A percentile compares a stretch with the other conserved stretches of the same genome.
phyloP scores from a whole-genome alignment of 2,329 filamentous ascomycete species.

The Aspergillus fumigatus region DNA sequence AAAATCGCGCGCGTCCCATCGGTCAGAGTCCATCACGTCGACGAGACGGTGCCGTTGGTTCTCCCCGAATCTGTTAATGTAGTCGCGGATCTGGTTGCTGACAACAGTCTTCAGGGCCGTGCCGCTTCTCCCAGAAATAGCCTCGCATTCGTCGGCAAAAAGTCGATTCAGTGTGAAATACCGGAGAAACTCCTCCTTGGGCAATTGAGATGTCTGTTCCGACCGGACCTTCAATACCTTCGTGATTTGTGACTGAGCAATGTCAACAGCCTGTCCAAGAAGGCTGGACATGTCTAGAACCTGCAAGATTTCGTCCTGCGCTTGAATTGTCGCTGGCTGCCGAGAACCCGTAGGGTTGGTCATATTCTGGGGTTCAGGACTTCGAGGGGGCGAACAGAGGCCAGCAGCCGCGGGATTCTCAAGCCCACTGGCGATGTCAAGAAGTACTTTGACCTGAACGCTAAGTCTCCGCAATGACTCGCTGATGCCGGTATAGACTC shows the following conservation, averaged over 20 bases:
- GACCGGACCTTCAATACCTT: slow-evolving; percentile 61
- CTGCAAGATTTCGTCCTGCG: slow-evolving; percentile 58
- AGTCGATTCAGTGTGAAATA: slow-evolving; percentile 61
- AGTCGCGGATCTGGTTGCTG: slow-evolving; percentile 59
- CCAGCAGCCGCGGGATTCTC: slow-evolving; percentile 37
- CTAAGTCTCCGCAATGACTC: slow-evolving; percentile 81
- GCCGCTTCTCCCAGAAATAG: slow-evolving; percentile 59
- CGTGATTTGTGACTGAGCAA: slow-evolving; percentile 59
- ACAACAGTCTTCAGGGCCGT: slow-evolving; percentile 57
- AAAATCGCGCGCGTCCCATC: slow-evolving; percentile 63
- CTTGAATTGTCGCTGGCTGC: slow-evolving; percentile 25
- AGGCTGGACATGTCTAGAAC: slow-evolving; percentile 62
- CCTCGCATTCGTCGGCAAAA: slow-evolving; percentile 64
- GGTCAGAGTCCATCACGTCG: slow-evolving; percentile 56
- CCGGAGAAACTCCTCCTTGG: slow-evolving; percentile 54
- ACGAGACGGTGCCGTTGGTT: slow-evolving; percentile 54
- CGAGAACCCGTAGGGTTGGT: slow-evolving; percentile 34
- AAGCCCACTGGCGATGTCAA: slow-evolving; percentile 76
- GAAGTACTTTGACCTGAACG: slow-evolving; percentile 87
- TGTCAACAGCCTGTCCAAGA: slow-evolving; percentile 63
- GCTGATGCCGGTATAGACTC: slow-evolving; percentile 80
- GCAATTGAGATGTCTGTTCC: slow-evolving; percentile 54
- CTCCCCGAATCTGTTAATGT: slow-evolving; percentile 55
- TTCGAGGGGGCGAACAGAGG: slow-evolving; percentile 46
- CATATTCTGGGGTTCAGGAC: slow-evolving; percentile 41